Base-by-base conservation (phyloP, 2,329 filamentous ascomycete genomes). In the Epicoccum sorghinum region DNA sequence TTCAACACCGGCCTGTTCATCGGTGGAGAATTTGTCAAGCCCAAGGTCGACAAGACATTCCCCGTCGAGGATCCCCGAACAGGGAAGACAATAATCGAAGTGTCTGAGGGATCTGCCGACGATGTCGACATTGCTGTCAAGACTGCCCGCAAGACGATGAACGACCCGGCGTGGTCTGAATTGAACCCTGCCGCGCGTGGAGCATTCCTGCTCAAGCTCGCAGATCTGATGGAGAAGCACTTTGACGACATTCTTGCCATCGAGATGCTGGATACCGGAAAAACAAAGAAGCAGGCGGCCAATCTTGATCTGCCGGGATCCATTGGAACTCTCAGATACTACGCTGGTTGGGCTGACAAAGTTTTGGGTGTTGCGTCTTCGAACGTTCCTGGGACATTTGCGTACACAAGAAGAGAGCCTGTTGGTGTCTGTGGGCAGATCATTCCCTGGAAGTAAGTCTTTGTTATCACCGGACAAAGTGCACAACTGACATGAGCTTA, bases 341-440 rank as follows among this genome's bases (percentile, higher is more conserved):
- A 93, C 66, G 89, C 86, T 35, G 90, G 90, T 47, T 93, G 84
- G 72, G 87, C 89, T 40, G 90, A 93, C 77, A 93, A 93, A 78
- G 86, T 89, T 57, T 86, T 87, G 57, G 89, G 90, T 32, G 85
- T 89, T 69, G 87, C 88, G 10, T 90, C 93, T 61, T 86, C 89
- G 61, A 88, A 87, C 7, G 85, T 83, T 2, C 82, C 84, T 1
- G 76, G 79, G 39, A 93, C 92, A 74, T 82, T 93, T 59, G 89
- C 88, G 2, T 93, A 93, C 70, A 92, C 89, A 0, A 77, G 91
- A 50, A 84, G 87, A 59, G 86, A 93, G 74, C 90, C 90, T 3
- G 77, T 93, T 27, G 90, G 90, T 33, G 90, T 95, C 0, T 90
- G 89, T 61, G 89, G 83, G 2, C 82, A 85, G 74, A 92, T 93